A percentile compares a stretch with the other conserved stretches of the same genome.
These are phyloP conservation scores for Tuber aestivum DNA, from an alignment of 495 filamentous ascomycete species.

Conservation along the genomic window DNA sequence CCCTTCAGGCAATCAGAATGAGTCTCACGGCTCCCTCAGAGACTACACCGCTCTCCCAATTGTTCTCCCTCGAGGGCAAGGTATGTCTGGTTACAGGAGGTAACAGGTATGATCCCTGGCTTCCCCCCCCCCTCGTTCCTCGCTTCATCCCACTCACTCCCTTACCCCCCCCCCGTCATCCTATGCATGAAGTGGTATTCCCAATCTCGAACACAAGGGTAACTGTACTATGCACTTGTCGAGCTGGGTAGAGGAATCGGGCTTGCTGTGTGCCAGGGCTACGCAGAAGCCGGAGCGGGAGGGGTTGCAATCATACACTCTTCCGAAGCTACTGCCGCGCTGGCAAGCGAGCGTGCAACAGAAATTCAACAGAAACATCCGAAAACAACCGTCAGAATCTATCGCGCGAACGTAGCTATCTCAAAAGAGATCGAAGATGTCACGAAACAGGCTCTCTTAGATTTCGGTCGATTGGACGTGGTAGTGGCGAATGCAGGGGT, in stretches of 20 bases:
- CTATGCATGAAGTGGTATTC: not conserved
- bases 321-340: slow-evolving; percentile 30
- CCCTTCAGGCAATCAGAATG: slow-evolving; percentile 33
- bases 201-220: not conserved
- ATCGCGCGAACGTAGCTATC: slow-evolving; percentile 33
- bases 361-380: slow-evolving; percentile 33
- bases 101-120: slow-evolving; percentile 30
- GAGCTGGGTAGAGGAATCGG: slow-evolving; percentile 33
- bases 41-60: slow-evolving; percentile 36
- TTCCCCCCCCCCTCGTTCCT: not conserved
- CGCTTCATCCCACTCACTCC: not conserved
- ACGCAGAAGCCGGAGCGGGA: slow-evolving; percentile 34
- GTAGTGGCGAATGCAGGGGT: slow-evolving; percentile 41
- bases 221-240: not conserved
- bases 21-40: slow-evolving; percentile 38
- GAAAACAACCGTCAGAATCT: slow-evolving; percentile 28
- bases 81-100: slow-evolving; percentile 40
- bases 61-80: slow-evolving; percentile 36
- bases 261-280: slow-evolving; percentile 35
- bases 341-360: slow-evolving; percentile 27
- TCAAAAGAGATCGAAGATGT: slow-evolving; percentile 37
- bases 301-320: slow-evolving; percentile 40
- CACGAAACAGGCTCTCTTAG: slow-evolving; percentile 29
- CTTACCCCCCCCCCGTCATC: not conserved
- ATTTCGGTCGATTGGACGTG: slow-evolving; percentile 40